phyloP scores from a whole-genome alignment of 306 rosid species.

The Lathyrus oleraceus region DNA sequence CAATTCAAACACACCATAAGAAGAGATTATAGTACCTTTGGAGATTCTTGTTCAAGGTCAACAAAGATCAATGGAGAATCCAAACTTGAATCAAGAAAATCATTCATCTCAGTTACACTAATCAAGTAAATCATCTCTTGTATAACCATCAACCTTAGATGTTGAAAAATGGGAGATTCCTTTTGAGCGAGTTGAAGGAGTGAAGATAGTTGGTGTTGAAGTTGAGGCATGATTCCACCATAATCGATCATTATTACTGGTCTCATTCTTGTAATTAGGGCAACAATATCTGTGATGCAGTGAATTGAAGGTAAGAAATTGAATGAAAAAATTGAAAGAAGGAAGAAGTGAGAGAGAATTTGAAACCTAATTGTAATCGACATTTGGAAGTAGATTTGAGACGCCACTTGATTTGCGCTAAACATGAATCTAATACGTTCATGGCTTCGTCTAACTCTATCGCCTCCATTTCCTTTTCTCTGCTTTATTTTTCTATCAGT shows the following conservation, averaged over 20 bases:
- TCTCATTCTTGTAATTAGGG: constrained; percentile 76
- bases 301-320: neutral
- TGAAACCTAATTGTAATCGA: constrained; percentile 65
- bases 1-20: neutral
- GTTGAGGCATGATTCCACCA: constrained; percentile 85
- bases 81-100: constrained; percentile 51
- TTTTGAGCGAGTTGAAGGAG: constrained; percentile 54
- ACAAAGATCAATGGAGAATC: constrained; percentile 65
- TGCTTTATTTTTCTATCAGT: no score
- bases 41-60: constrained; percentile 77
- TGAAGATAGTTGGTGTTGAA: constrained; percentile 63
- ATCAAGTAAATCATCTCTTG: constrained; percentile 85
- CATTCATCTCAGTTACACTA: constrained; percentile 52
- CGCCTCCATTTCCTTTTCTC: constrained; percentile 30
- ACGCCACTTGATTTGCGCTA: constrained; percentile 72
- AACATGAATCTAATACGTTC: constrained; percentile 52
- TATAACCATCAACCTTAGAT: constrained; percentile 70
- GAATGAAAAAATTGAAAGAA: neutral
- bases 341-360: neutral
- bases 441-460: constrained; percentile 53
- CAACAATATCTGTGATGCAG: constrained; percentile 66
- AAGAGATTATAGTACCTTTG: constrained; percentile 47
- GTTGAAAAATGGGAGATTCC: constrained; percentile 54
- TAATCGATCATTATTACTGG: constrained; percentile 81
- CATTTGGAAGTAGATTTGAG: constrained; percentile 69